phyloP scores from a whole-genome alignment of 2,329 filamentous ascomycete species.

The Purpureocillium takamizusanense region DNA sequence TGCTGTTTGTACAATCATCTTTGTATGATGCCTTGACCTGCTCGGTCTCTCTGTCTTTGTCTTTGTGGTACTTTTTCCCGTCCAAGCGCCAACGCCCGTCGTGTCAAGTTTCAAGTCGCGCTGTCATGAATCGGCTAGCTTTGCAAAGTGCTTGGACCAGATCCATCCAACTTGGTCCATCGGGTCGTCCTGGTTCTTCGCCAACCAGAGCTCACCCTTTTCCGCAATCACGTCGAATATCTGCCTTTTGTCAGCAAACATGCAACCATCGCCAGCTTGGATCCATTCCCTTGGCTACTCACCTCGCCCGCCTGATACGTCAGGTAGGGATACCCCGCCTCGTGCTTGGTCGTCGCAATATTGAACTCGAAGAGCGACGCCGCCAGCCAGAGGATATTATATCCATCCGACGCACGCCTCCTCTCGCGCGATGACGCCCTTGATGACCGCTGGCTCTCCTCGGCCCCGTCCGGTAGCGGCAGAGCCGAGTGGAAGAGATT shows the following conservation, averaged over 20 bases:
- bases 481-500: conserved; percentile 82
- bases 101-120: background rate
- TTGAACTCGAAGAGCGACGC: conserved; percentile 96
- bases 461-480: conserved; percentile 62
- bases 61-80: background rate
- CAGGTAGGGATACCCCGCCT: conserved; percentile 91
- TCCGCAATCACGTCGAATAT: conserved; percentile 90
- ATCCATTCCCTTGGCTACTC: conserved; percentile 18
- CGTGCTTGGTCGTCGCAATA: conserved; percentile 82
- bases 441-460: conserved; percentile 43
- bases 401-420: conserved; percentile 42
- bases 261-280: background rate
- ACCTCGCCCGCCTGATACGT: conserved; percentile 92
- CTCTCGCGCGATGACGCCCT: conserved; percentile 53
- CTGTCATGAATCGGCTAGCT: conserved; percentile 43
- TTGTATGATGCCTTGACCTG: no score
- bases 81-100: background rate
- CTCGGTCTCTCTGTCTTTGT: no score
- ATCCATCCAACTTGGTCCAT: conserved; percentile 84
- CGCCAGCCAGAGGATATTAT: conserved; percentile 78
- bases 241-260: conserved; percentile 23
- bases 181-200: conserved; percentile 90
- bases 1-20: no score
- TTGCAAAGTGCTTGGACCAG: conserved; percentile 96
- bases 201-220: conserved; percentile 95